Base-by-base conservation (phyloP, 345 rosid species). In the Eutrema heterophyllum region DNA sequence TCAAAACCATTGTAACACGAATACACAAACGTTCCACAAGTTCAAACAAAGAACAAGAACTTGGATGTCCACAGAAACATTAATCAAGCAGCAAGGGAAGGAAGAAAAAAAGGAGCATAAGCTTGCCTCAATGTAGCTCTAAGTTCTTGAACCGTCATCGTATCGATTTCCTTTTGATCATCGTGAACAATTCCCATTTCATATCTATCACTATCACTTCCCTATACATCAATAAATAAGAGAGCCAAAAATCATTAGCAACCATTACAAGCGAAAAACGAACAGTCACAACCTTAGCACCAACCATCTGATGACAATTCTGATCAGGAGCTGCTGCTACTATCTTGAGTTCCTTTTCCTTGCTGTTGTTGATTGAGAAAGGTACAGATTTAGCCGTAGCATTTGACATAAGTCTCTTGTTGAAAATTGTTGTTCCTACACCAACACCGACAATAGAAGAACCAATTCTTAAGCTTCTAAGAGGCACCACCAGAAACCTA, bases 141-240 rank as follows among this genome's bases (percentile, higher is more conserved):
- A 56, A 93, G 94, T 69, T 91, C 76, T 80, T 82, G 92, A 84
- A 86, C 86, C 0, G 97, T 91, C 96, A 93, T 84, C 0, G 64
- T 55, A 72, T 86, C 91, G 46, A 89, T 81, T 29, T 79, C 83
- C 16, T 65, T 69, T 3, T 64, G 78, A 78, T 80, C 86, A 78
- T 82, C 84, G 71, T 65, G 79, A 51, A 81, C 43, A 67, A 44
- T 53, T 58, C 71, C 79, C 76, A 82, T 68, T 30, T 74, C 83
- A 64, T 50, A 76, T 29, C 44, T 70, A 43, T 53, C 61, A 60
- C 15, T 43, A 56, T 38, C 67, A 75, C 58, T 71, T 60, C 35
- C 63, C 63, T 62, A 27, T 4, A 40, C 35, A 66, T 49, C 57
- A 71, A 62, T 51, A 50, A 7, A 30, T 2, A 21, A 24, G 15